A percentile compares a stretch with the other conserved stretches of the same genome.
These are phyloP conservation scores for Dioscorea alata DNA, from an alignment of 106 monocot species.

Conservation along the genomic window DNA sequence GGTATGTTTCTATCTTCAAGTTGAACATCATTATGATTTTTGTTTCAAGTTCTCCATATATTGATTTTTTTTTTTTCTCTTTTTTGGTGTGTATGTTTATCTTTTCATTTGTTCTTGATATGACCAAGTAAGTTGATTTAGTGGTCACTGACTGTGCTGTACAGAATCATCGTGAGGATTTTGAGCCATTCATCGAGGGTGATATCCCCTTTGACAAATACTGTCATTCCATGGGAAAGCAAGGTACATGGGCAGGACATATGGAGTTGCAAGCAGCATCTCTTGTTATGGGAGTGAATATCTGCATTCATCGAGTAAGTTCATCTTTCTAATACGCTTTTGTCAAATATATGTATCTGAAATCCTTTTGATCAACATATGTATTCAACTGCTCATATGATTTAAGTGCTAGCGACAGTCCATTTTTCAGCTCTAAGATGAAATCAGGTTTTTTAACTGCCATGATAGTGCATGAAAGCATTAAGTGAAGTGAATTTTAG, in stretches of 20 bases:
- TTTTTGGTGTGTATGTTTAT: too few species aligned
- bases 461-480: too few species aligned
- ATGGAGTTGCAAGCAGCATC: conserved; percentile 95
- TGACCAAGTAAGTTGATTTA: neutral
- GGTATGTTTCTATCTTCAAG: conserved; percentile 24
- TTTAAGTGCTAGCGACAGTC: too few species aligned
- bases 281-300: conserved; percentile 66
- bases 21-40: neutral
- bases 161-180: conserved; percentile 60
- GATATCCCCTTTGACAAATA: conserved; percentile 84
- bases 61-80: too few species aligned
- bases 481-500: too few species aligned
- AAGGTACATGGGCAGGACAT: conserved; percentile 90
- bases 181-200: conserved; percentile 93
- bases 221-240: conserved; percentile 65
- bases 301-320: conserved; percentile 76
- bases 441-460: too few species aligned
- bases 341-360: too few species aligned
- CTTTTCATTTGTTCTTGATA: neutral
- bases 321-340: too few species aligned
- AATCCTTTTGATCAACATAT: too few species aligned
- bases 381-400: too few species aligned
- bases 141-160: too few species aligned
- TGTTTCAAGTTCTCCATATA: neutral
- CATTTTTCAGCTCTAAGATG: too few species aligned